phyloP scores from a whole-genome alignment of 441 rosid genomes.

The Geranium incanum region DNA sequence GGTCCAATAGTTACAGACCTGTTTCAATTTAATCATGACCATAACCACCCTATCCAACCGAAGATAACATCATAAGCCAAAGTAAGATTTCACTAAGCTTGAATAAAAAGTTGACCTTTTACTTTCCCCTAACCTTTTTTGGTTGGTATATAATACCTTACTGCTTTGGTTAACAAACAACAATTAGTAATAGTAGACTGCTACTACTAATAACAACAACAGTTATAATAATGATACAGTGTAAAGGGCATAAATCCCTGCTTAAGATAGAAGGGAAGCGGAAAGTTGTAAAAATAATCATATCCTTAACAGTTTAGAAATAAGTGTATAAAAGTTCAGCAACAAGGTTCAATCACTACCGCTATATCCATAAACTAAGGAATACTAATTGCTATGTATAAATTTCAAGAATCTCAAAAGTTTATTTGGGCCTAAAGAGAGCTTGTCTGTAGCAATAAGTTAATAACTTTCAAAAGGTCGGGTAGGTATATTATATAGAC shows the following conservation, averaged over 20 bases:
- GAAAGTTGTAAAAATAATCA: background rate
- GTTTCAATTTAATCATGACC: background rate
- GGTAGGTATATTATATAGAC: background rate
- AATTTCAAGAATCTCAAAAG: background rate
- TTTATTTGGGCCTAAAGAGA: background rate
- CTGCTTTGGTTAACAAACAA: background rate
- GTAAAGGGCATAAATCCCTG: background rate
- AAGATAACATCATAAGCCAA: background rate
- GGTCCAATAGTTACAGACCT: background rate
- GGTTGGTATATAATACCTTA: background rate
- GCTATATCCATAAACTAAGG: background rate
- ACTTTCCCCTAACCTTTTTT: conserved; percentile 1
- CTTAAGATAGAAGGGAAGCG: background rate
- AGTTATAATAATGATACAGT: background rate
- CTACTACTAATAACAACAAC: background rate
- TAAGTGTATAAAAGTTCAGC: background rate
- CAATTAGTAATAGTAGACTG: background rate
- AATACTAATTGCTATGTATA: background rate
- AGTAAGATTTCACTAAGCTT: background rate
- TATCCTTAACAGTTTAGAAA: background rate
- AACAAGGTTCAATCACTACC: background rate
- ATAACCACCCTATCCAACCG: background rate
- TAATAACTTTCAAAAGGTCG: background rate
- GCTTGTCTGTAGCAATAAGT: background rate
- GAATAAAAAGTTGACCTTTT: background rate